A percentile compares a stretch with the other conserved stretches of the same genome.
Evolutionary conservation across 148 eudicot genomes (phyloP).

Genomic region (Rhododendron henanense): DNA sequence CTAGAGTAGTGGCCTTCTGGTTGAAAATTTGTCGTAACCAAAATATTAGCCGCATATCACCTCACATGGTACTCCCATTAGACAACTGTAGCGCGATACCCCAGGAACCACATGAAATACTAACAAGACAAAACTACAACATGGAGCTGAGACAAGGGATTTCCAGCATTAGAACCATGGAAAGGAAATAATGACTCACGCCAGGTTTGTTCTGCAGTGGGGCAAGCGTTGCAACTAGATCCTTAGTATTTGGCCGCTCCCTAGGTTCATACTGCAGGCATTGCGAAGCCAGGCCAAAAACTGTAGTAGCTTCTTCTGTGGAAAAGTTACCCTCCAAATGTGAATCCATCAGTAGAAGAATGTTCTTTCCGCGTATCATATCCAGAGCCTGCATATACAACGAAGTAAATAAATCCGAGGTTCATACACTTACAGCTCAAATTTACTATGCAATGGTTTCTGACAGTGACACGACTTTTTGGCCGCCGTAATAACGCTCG

Average conservation of each 20-base stretch:
- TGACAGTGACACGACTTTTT: neutral
- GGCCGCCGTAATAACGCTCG: neutral
- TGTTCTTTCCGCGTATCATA: slow-evolving; percentile 89
- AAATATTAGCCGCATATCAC: neutral
- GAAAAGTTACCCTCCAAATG: slow-evolving; percentile 94
- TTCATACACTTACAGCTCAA: neutral
- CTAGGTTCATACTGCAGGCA: slow-evolving; percentile 93
- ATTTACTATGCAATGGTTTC: neutral
- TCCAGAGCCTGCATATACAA: slow-evolving; percentile 70
- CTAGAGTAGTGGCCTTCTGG: neutral
- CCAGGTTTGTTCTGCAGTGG: slow-evolving; percentile 66
- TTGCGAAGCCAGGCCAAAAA: slow-evolving; percentile 79
- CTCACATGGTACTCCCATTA: neutral
- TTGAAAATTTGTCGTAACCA: neutral
- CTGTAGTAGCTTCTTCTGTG: slow-evolving; percentile 76
- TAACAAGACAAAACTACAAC: neutral
- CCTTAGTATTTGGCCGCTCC: slow-evolving; percentile 78
- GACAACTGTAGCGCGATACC: neutral
- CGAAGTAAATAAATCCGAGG: neutral
- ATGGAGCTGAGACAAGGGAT: neutral
- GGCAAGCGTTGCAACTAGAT: slow-evolving; percentile 58
- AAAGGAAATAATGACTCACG: slow-evolving; percentile 37
- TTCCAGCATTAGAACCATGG: neutral
- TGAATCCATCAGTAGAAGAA: slow-evolving; percentile 73
- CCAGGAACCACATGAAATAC: too few species aligned